Evolutionary conservation across 2,329 filamentous ascomycete species (phyloP), one percentile per base, ranked within the genome.

Genomic region (Raffaelea arxii): DNA sequence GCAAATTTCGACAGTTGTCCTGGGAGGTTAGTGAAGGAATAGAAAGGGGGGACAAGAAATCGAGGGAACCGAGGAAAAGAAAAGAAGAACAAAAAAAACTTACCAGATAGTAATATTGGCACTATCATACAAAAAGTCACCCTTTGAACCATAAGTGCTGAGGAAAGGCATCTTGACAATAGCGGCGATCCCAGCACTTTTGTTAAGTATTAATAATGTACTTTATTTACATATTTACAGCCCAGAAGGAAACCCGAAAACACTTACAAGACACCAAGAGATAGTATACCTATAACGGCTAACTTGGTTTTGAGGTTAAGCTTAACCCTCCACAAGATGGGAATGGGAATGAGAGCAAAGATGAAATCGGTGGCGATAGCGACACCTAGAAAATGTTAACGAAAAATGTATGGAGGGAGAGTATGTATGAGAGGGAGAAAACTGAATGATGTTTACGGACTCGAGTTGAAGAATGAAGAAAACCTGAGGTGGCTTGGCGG

Each of bases 81-180:
- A n/a, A n/a, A n/a, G 6, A 10, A 9, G 9, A 3, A 27, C 1
- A 12, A 18, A 12, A 2, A 2, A 6, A 6, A 37, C 51, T 4
- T 42, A 58, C 58, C 59, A 60, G 9, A 59, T 60, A 0, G 58
- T 60, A 7, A 61, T 47, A 16, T 60, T 55, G 0, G 51, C 49
- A 19, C 51, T 55, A 42, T 60, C 57, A 35, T 44, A 61, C 18
- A 60, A 48, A 24, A 58, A 59, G 44, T 61, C 59, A 18, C 54
- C 55, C 9, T 56, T 49, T 18, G 58, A 54, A 7, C 55, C 55
- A 27, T 58, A 59, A 16, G 47, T 43, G 11, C 45, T 23, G 7
- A 61, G 37, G 44, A 51, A 60, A 7, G 53, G 56, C 23, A 58
- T 55, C 36, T 58, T 59, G 41, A 59, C 49, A 16, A 59, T 56